Base-by-base conservation (phyloP, 306 rosid genomes). In the Alnus glutinosa region DNA sequence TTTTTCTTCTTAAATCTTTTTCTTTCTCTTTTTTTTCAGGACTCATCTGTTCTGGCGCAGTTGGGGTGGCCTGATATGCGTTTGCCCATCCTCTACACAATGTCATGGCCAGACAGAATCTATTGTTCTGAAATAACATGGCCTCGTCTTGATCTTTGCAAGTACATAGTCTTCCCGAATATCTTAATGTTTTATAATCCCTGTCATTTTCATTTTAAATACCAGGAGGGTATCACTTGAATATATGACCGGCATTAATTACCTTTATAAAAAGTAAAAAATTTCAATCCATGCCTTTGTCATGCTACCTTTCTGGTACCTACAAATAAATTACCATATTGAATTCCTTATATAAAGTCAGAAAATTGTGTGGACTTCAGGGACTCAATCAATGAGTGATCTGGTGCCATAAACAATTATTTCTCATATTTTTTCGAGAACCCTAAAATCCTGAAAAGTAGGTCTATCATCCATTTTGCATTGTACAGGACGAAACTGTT, bases 31-130 rank as follows among this genome's bases (percentile, higher is more conserved):
- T 74, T 32, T 59, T 78, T 84, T 1, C 94, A 95, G 99, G 99
- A 95, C 82, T 95, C 99, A 77, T 93, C 99, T 77, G 88, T 95
- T 83, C 76, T 95, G 85, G 99, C 98, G 48, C 99, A 95, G 78
- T 81, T 95, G 91, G 99, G 99, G 19, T 91, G 93, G 99, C 99
- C 99, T 54, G 98, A 93, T 77, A 95, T 95, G 99, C 99, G 99
- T 36, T 81, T 95, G 89, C 99, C 99, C 42, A 95, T 95, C 83
- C 96, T 93, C n/a, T 95, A 91, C 83, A 95, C 99, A 7, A 81
- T 95, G 85, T 93, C 99, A 70, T 95, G 99, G 99, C 99, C 99
- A 4, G 96, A 95, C 49, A 90, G 99, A 87, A 57, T 95, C 74
- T 85, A 91, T 75, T 95, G 98, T 79, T 95, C 99, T 50, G 99